phyloP scores from a whole-genome alignment of 2,329 filamentous ascomycete genomes.

The Colletotrichum sp. region DNA sequence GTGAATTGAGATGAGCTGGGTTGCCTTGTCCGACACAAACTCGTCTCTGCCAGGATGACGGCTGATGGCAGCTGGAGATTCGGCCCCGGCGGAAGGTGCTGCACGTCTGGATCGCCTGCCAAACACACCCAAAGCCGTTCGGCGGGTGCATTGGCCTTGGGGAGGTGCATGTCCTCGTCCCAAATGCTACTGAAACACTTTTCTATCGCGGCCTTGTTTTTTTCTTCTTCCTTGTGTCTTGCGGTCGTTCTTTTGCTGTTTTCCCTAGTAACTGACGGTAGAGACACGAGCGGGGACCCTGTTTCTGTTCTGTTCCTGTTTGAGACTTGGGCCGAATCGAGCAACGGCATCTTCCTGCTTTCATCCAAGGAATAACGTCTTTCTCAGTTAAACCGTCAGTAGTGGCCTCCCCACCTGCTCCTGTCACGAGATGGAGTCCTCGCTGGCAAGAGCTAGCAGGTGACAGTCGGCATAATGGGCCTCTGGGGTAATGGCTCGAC shows the following conservation, averaged over 20 bases:
- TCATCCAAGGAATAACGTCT: neutral
- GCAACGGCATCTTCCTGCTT: neutral
- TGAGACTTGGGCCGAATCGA: neutral
- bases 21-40: neutral
- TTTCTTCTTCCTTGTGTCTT: neutral
- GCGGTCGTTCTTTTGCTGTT: neutral
- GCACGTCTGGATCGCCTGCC: neutral
- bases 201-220: neutral
- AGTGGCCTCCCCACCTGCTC: neutral
- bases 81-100: neutral
- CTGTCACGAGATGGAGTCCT: neutral
- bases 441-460: neutral
- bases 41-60: neutral
- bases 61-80: slow-evolving; percentile 7
- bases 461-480: neutral
- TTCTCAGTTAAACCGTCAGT: neutral
- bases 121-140: neutral
- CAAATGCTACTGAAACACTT: slow-evolving; percentile 10
- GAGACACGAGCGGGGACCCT: neutral
- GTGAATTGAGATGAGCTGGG: neutral
- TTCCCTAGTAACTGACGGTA: neutral
- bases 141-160: neutral
- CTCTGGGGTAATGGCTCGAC: neutral
- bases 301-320: neutral
- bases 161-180: slow-evolving; percentile 3